A percentile compares a stretch with the other conserved stretches of the same genome.
These are phyloP conservation scores for Argentina anserina DNA, from an alignment of 306 rosid species.

Conservation along the genomic window DNA sequence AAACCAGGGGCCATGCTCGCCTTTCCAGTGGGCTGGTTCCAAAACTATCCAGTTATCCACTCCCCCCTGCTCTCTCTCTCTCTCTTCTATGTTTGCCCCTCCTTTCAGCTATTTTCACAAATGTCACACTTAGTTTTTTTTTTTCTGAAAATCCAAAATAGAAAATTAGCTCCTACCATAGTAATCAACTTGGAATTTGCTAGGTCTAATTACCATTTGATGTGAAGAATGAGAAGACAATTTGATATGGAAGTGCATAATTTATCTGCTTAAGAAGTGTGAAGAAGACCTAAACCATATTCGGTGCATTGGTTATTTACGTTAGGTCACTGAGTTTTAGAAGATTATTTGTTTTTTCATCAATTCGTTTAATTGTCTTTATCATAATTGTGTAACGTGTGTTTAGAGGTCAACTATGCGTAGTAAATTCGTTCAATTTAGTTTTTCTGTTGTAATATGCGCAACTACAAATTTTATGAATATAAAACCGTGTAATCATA, in stretches of 20 bases:
- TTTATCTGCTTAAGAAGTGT: not conserved
- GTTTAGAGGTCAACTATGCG: not conserved
- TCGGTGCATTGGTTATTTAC: no score
- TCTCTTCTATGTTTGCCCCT: constrained; percentile 7
- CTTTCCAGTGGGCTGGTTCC: constrained; percentile 98
- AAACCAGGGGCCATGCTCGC: constrained; percentile 96
- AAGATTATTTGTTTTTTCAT: not conserved
- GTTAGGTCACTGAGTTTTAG: not conserved
- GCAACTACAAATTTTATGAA: not conserved
- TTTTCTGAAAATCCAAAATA: not conserved
- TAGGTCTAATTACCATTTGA: not conserved
- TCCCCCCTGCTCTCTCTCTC: not conserved
- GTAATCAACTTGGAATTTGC: not conserved
- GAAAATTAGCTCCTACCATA: no score
- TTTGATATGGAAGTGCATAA: not conserved
- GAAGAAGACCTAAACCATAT: not conserved
- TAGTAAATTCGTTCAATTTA: not conserved
- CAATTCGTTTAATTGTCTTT: not conserved
- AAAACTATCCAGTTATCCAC: constrained; percentile 53
- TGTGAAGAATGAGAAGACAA: not conserved
- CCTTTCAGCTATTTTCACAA: not conserved
- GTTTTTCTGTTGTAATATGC: not conserved
- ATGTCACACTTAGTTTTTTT: not conserved
- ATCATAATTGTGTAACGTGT: not conserved
- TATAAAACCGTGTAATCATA: not conserved